A percentile compares a stretch with the other conserved stretches of the same genome.
phyloP scores from a whole-genome alignment of 495 filamentous ascomycete genomes.

The Talaromyces proteolyticus region DNA sequence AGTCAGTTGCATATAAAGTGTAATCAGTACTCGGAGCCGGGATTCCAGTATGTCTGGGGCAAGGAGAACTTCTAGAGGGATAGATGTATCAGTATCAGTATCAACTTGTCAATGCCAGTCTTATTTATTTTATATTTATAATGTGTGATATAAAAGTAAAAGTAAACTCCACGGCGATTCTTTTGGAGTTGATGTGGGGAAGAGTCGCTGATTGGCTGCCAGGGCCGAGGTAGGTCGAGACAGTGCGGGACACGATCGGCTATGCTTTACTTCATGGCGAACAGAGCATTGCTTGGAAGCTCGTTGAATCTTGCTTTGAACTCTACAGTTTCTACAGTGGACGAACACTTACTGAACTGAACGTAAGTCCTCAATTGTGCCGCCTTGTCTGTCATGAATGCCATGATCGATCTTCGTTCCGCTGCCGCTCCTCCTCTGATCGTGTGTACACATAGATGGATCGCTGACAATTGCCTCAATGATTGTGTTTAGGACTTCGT shows the following conservation, averaged over 20 bases:
- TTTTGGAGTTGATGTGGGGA: too few species aligned
- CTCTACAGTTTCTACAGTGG: too few species aligned
- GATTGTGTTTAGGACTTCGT: neutral
- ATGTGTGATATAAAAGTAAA: neutral
- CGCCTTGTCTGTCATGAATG: too few species aligned
- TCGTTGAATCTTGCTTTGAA: too few species aligned
- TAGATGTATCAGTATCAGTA: neutral
- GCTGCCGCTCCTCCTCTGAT: neutral
- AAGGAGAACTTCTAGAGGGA: constrained; percentile 69
- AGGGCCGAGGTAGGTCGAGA: neutral
- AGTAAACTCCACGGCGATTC: too few species aligned
- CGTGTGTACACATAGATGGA: neutral
- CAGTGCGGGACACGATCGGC: neutral
- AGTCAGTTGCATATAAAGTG: constrained; percentile 66
- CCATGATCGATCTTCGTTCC: too few species aligned
- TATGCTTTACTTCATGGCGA: too few species aligned
- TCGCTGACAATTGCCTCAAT: neutral
- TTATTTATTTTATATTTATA: neutral
- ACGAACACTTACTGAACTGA: too few species aligned
- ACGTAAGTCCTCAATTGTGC: too few species aligned
- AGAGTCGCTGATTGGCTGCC: neutral
- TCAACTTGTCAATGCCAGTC: neutral
- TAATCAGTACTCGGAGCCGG: constrained; percentile 72
- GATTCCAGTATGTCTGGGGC: constrained; percentile 64
- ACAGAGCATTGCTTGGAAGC: too few species aligned